A percentile compares a stretch with the other conserved stretches of the same genome.
phyloP scores from a whole-genome alignment of 1,139 yeast species.

The Zygoascus sp. region DNA sequence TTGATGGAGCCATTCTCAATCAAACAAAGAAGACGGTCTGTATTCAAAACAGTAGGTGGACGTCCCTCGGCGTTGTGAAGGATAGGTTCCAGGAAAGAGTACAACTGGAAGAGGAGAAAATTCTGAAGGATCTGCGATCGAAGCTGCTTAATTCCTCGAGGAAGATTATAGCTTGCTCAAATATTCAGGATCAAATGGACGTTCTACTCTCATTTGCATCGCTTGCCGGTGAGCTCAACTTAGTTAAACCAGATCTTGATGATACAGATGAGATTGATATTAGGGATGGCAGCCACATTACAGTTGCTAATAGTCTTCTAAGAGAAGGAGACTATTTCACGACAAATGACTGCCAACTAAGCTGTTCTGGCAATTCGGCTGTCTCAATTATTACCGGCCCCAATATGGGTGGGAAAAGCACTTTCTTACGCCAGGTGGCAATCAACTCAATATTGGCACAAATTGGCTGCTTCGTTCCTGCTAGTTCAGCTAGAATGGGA shows the following conservation, averaged over 20 bases:
- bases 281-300: constrained; percentile 70
- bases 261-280: constrained; percentile 40
- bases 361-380: constrained; percentile 29
- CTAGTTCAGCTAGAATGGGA: constrained; percentile 64
- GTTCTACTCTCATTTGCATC: constrained; percentile 67
- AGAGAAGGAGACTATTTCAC: constrained; percentile 49
- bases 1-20: constrained; percentile 23
- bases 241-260: constrained; percentile 64
- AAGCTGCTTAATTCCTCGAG: constrained; percentile 40
- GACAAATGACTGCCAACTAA: constrained; percentile 56
- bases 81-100: constrained; percentile 30
- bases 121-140: constrained; percentile 43
- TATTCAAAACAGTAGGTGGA: constrained; percentile 29
- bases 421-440: constrained; percentile 84
- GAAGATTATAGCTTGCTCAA: constrained; percentile 44
- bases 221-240: constrained; percentile 58
- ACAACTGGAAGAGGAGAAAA: constrained; percentile 41
- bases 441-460: constrained; percentile 83
- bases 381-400: constrained; percentile 89
- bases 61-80: constrained; percentile 29
- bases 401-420: constrained; percentile 97
- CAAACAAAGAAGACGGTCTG: constrained; percentile 27
- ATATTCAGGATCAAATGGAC: constrained; percentile 63
- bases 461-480: constrained; percentile 87
- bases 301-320: constrained; percentile 72